Base-by-base conservation (phyloP, 2,329 filamentous ascomycete genomes). In the Coleophoma crateriformis region DNA sequence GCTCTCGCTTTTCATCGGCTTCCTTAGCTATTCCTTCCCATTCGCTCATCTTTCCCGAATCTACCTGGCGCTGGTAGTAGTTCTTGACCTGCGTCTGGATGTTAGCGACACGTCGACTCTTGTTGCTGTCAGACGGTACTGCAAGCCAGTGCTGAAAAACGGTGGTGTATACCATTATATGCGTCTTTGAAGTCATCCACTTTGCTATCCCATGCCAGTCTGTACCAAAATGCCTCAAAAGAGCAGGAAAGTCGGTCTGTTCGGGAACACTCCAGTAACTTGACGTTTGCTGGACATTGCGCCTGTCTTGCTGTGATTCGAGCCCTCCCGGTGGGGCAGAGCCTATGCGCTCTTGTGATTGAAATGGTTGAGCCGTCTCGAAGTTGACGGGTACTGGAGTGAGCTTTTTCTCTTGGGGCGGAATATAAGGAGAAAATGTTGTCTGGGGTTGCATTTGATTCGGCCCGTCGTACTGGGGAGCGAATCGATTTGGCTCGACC, bases 201-300 rank as follows among this genome's bases (percentile, higher is more conserved):
- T 75, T 75, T 38, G 88, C 85, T 67, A 92, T 92, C 4, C 79
- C 80, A 45, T 73, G 72, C 81, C 87, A 94, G 64, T 94, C 87
- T 14, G 85, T 89, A 50, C 88, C 88, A 69, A 90, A 92, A 48
- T 88, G 79, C 46, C 75, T 78, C 43, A 94, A 73, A 50, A 90
- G 75, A 49, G 76, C 78, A 34, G 85, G 83, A 66, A 94, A 94
- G 61, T 91, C 88, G 43, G 78, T 85, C 48, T 85, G 78, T 68
- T 94, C 88, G 1, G 85, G 86, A 19, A 92, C 88, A 60, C 88
- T 92, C 88, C 88, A 94, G 66, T 94, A 94, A 66, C 88, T 92
- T 1, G 86, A 90, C 13, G 85, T 81, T 56, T 84, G 82, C 49
- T 61, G 61, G n/a, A 55, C 50, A 43, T 50, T 59, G 32, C 60